Evolutionary conservation across 805 yeast genomes (phyloP), one percentile per base, ranked within the genome.

Genomic region (Schwanniomyces pseudopolymorphus): DNA sequence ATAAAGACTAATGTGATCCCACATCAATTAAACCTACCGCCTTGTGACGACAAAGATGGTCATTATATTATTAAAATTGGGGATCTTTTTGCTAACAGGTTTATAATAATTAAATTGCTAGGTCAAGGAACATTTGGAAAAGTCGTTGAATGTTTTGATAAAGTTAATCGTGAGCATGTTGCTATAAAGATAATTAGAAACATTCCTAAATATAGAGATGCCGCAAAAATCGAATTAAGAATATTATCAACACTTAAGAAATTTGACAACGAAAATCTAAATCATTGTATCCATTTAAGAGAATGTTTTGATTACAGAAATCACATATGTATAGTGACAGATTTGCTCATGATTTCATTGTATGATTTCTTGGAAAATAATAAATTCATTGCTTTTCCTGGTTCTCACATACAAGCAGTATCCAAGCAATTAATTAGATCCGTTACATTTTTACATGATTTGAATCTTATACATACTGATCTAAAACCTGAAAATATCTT

Each of bases 111-210:
- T 27, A 76, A 81, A 47, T 69, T 89, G 27, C 70, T 94, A 46
- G 97, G 97, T 31, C 96, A 89, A 58, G 97, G 97, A 11, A 89
- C 97, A 0, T 89, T 89, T 70, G 96, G 96, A 11, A 89, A 87
- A 59, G 97, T 90, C 5, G 85, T 87, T 33, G 83, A 85, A 47
- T 94, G 95, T n/a, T 77, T 75, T 54, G 98, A 94, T 61, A 71
- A 75, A 44, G 67, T 74, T 16, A 74, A 79, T 39, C 71, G 81
- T 24, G 73, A 77, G 44, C 74, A 75, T 48, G 94, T 89, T 39
- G 99, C 99, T 1, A 86, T 94, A 49, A 94, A 94, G 64, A 87
- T 94, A 50, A 94, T 94, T 42, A 77, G 96, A 47, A 89, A 96
- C 17, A 86, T 94, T 20, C 96, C 90, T 20, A 89, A 95, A 70